Conservation (phyloP, 495 filamentous ascomycete genomes). For the Podospora fimiseda region DNA sequence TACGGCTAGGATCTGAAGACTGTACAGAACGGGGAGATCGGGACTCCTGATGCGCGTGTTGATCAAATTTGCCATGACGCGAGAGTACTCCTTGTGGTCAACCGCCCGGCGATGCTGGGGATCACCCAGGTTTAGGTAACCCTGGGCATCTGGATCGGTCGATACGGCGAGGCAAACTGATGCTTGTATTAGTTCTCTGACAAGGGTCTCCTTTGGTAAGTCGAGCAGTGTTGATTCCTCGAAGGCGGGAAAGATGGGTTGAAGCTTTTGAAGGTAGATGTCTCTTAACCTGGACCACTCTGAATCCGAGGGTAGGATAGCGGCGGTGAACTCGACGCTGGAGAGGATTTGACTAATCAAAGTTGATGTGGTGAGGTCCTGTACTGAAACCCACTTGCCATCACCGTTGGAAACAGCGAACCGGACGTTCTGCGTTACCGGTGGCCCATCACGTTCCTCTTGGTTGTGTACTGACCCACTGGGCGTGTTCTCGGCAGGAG, state of each 20-base stretch:
- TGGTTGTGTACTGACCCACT: background rate
- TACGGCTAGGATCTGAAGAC: constrained; percentile 19
- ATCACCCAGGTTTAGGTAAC: constrained; percentile 25
- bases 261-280: constrained; percentile 41
- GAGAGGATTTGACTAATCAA: constrained; percentile 5
- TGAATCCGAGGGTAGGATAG: constrained; percentile 30
- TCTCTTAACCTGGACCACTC: constrained; percentile 30
- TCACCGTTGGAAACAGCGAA: constrained; percentile 7
- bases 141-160: constrained; percentile 32
- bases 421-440: background rate
- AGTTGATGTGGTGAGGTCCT: constrained; percentile 6
- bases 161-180: constrained; percentile 46
- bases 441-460: background rate
- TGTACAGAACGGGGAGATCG: constrained; percentile 10
- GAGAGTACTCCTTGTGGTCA: constrained; percentile 31
- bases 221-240: constrained; percentile 20
- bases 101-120: constrained; percentile 27
- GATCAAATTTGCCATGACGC: constrained; percentile 27
- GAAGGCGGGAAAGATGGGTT: constrained; percentile 46
- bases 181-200: constrained; percentile 28
- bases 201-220: constrained; percentile 3
- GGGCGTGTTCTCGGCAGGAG: background rate
- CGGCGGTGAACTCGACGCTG: constrained; percentile 11
- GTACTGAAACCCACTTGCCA: constrained; percentile 8
- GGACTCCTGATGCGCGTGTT: constrained; percentile 16